Base-by-base conservation (phyloP, 2,329 filamentous ascomycete species). In the Diaporthe nobilis region DNA sequence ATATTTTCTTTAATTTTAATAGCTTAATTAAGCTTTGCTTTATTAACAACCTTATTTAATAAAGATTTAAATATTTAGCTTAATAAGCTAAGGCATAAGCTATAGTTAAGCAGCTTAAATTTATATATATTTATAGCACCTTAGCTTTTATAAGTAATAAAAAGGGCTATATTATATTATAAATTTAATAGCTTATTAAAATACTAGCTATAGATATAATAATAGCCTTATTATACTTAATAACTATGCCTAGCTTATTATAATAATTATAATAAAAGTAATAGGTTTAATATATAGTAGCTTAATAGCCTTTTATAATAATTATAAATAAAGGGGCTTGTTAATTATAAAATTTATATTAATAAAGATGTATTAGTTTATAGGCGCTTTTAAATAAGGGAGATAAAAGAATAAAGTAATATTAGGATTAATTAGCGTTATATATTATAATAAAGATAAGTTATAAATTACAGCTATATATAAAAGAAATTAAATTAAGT, bases 31-130 rank as follows among this genome's bases (percentile, higher is more conserved):
- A 49, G 20, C 17, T 49, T 6, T 49, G 3, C 6, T 49, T 6
- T n/a, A 22, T 10, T n/a, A 49, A 6, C 3, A 49, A 49, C 20
- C 1, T 20, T 6, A 49, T 20, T 6, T n/a, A 6, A 22, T n/a
- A 49, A 8, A 2, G 20, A 20, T 22, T 22, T 49, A 8, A 22
- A 2, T 6, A 17, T 22, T 10, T n/a, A 49, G 7, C 47, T 8
- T n/a, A n/a, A 6, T 3, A 8, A 7, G 2, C 1, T 49, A n/a
- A 3, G 7, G 8, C 1, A 3, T 8, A n/a, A 9, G 20, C 6
- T 10, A 49, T 10, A 6, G 10, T 49, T n/a, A 49, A 6, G 20
- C 3, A 2, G 8, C 7, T 49, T n/a, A 49, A 49, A 1, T 49
- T 49, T 49, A 8, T 8, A 49, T n/a, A n/a, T n/a, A 49, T 20